Base-by-base conservation (phyloP, 2,329 filamentous ascomycete genomes). In the Ustilaginoidea virens region DNA sequence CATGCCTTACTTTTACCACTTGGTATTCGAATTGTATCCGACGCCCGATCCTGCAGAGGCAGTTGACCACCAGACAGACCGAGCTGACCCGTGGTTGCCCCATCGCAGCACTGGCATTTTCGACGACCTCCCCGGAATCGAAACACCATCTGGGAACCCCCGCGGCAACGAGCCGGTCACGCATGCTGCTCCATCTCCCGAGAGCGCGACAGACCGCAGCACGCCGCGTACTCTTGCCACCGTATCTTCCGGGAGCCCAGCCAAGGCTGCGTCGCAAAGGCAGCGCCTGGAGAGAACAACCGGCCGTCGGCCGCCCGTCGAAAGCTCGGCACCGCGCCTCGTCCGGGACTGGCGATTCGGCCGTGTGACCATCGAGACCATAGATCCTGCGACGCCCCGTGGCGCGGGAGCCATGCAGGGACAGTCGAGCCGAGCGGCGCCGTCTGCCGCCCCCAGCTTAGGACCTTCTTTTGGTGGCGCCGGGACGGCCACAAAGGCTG, bases 341-440 rank as follows among this genome's bases (percentile, higher is more conserved):
- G n/a, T n/a, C n/a, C n/a, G n/a, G n/a, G n/a, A 96, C 51, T 87
- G 81, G 76, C 67, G 90, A 30, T 83, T 92, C 49, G 80, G 78
- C 25, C 63, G 61, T n/a, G 66, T 96, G 29, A 69, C 66, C 30
- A 71, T 94, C 23, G 74, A 87, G 50, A 81, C 80, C 44, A 74
- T 93, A 50, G 80, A 92, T 51, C 75, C 86, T 8, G 13, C 21
- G 32, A 35, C 35, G 15, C 35, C 34, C 20, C 45, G 36, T 6
- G 35, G 31, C 29, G 43, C 39, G 7, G 9, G 13, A 11, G 15
- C n/a, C 29, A 56, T 57, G 49, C 41, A 51, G 11, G 47, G 46
- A 5, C 45, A 54, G 17, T 45, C 36, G 25, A 56, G 37, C 47
- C 60, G 60, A 33, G 47, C 54, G 11, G 56, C 61, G 16, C 53